Evolutionary conservation across 2,329 filamentous ascomycete species (phyloP).

Genomic region (Blastomyces parvus): DNA sequence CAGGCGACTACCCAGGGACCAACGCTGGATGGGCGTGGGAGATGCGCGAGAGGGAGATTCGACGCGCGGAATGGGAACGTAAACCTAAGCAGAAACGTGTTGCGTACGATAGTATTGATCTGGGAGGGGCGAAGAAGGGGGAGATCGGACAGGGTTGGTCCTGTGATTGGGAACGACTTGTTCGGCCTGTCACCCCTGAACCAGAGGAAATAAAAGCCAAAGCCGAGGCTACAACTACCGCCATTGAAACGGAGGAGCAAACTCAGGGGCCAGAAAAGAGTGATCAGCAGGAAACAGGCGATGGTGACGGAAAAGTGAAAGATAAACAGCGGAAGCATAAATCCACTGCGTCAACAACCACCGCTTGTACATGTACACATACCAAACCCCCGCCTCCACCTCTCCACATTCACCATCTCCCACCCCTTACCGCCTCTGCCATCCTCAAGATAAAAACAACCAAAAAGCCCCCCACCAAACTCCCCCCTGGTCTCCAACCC

Average conservation of each 20-base stretch:
- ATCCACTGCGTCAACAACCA: not conserved
- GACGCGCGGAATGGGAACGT: slow-evolving; percentile 59
- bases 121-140: slow-evolving; percentile 65
- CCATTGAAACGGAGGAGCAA: not conserved
- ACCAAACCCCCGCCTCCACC: slow-evolving; percentile 18
- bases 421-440: slow-evolving; percentile 28
- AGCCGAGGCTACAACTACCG: not conserved
- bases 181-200: slow-evolving; percentile 30
- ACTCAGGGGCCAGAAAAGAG: slow-evolving; percentile 11
- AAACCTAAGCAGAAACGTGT: slow-evolving; percentile 73
- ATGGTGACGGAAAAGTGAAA: slow-evolving; percentile 10
- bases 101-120: slow-evolving; percentile 63
- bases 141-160: slow-evolving; percentile 74
- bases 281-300: slow-evolving; percentile 10
- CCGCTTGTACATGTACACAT: not conserved
- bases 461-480: slow-evolving; percentile 14
- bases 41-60: slow-evolving; percentile 50
- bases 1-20: slow-evolving; percentile 72
- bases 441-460: slow-evolving; percentile 24
- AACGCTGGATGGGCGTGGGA: slow-evolving; percentile 73
- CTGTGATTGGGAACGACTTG: slow-evolving; percentile 71
- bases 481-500: slow-evolving; percentile 12
- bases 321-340: slow-evolving; percentile 10
- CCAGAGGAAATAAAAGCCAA: not conserved
- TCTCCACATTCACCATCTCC: slow-evolving; percentile 32